A percentile compares a stretch with the other conserved stretches of the same genome.
Conservation (phyloP, 2,329 filamentous ascomycete genomes). For the Colletotrichum sp. region DNA sequence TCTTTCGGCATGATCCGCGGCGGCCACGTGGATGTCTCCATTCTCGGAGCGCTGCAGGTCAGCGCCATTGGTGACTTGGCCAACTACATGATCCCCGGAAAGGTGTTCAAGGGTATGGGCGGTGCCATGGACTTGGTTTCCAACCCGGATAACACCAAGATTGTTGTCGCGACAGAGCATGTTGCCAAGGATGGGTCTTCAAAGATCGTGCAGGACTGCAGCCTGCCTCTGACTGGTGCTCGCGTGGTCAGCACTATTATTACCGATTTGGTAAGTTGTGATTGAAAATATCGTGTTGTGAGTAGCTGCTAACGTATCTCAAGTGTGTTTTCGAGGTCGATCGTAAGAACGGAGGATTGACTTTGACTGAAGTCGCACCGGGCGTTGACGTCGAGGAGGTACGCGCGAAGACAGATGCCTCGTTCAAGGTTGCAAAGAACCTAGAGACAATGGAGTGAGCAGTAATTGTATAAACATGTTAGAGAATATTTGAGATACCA, state of each 20-base stretch:
- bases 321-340: conserved; percentile 76
- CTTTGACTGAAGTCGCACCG: conserved; percentile 73
- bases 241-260: conserved; percentile 75
- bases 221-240: conserved; percentile 69
- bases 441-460: conserved; percentile 51
- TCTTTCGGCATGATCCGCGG: conserved; percentile 89
- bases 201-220: conserved; percentile 70
- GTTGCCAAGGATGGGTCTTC: conserved; percentile 70
- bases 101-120: conserved; percentile 88
- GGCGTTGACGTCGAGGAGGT: conserved; percentile 73
- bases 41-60: conserved; percentile 83
- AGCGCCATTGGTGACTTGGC: conserved; percentile 80
- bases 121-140: conserved; percentile 77
- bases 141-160: conserved; percentile 74
- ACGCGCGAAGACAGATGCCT: conserved; percentile 71
- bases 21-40: conserved; percentile 83
- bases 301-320: neutral
- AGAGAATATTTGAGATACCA: neutral
- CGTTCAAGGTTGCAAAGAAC: conserved; percentile 66
- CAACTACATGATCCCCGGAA: conserved; percentile 91
- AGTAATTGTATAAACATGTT: neutral
- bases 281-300: no score
- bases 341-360: conserved; percentile 63
- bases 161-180: conserved; percentile 74
- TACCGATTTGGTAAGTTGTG: conserved; percentile 68